These are phyloP conservation scores for Gonium pectorale DNA, from an alignment of 139 green algal genomes.

Conservation along the genomic window DNA sequence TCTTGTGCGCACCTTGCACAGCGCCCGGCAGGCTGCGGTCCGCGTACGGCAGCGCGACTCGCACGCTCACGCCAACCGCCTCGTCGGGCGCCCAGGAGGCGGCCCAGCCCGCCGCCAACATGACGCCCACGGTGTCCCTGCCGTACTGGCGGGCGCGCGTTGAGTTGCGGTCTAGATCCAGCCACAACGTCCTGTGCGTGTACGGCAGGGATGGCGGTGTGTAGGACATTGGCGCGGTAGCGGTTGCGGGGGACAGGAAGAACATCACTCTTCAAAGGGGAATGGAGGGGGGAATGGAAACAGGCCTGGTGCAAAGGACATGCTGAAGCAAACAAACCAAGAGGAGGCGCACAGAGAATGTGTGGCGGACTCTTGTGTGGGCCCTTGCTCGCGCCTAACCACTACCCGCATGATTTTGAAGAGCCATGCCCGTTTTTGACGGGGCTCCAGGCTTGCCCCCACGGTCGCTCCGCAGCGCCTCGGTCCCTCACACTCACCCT, in stretches of 20 bases:
- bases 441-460: no score
- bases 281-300: no score
- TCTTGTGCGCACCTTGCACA: neutral
- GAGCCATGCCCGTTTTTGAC: no score
- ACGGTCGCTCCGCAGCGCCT: no score
- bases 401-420: no score
- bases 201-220: neutral
- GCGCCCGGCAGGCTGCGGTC: neutral
- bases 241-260: no score
- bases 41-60: constrained; percentile 11
- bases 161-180: constrained; percentile 4
- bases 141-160: neutral
- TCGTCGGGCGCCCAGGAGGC: neutral
- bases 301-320: no score
- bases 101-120: constrained; percentile 25
- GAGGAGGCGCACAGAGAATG: neutral
- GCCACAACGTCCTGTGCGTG: constrained; percentile 17
- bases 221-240: neutral
- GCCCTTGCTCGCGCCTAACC: no score
- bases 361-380: no score
- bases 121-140: constrained; percentile 2
- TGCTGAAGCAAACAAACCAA: no score
- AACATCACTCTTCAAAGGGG: no score
- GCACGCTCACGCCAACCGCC: constrained; percentile 23
- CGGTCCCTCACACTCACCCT: no score